Conservation (phyloP, 495 filamentous ascomycete species). For the Penicillium robsamsonii region DNA sequence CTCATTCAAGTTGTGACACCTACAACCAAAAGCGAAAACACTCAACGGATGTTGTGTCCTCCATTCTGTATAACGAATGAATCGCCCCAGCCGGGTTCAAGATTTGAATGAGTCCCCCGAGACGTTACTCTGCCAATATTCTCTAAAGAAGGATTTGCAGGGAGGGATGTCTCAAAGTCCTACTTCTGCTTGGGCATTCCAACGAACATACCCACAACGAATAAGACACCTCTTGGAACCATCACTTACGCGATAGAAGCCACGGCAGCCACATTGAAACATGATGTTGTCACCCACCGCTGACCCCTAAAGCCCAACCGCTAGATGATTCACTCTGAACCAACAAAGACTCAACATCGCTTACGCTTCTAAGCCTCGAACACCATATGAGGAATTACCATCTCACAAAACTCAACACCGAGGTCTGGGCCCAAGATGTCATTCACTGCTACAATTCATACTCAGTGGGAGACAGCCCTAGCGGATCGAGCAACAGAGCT, state of each 20-base stretch:
- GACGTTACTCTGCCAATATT: neutral
- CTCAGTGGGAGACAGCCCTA: neutral
- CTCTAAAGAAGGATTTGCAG: neutral
- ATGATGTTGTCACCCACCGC: neutral
- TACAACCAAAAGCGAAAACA: neutral
- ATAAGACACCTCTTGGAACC: neutral
- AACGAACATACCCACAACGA: neutral
- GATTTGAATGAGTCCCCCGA: neutral
- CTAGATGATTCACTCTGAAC: neutral
- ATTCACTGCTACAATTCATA: neutral
- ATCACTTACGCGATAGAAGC: neutral
- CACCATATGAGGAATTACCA: neutral
- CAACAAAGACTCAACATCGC: neutral
- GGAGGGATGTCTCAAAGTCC: neutral
- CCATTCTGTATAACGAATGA: neutral
- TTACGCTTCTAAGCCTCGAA: neutral
- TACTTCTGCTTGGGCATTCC: neutral
- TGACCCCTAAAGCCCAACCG: neutral
- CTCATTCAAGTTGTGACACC: no score
- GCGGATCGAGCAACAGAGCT: neutral
- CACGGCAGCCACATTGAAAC: neutral
- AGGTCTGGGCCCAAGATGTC: neutral
- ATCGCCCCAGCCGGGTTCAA: no score
- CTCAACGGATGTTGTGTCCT: neutral
- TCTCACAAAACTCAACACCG: neutral